Conservation (phyloP, 2,329 filamentous ascomycete species). For the Monilinia fructigena region DNA sequence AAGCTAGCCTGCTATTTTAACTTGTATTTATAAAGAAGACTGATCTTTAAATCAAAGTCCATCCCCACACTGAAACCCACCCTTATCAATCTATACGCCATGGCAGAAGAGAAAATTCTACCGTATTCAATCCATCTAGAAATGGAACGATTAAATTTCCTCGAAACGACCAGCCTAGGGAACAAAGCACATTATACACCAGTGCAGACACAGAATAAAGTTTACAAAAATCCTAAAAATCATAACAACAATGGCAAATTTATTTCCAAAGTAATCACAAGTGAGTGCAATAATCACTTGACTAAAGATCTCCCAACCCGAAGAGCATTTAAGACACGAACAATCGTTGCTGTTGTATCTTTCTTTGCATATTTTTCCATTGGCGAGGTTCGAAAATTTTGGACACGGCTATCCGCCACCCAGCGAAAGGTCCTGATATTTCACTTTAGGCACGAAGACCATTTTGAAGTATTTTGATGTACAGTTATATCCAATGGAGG, state of each 20-base stretch:
- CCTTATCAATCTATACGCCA: too few relatives aligned
- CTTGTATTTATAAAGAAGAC: too few relatives aligned
- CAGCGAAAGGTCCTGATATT: too few relatives aligned
- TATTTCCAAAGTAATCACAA: constrained; percentile 49
- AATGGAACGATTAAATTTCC: constrained; percentile 45
- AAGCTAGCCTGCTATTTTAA: too few relatives aligned
- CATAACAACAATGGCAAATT: constrained; percentile 47
- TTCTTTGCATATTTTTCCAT: constrained; percentile 32
- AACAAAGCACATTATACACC: too few relatives aligned
- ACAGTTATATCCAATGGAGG: too few relatives aligned
- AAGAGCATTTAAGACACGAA: constrained; percentile 44
- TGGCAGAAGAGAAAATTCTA: too few relatives aligned
- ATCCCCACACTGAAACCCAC: too few relatives aligned
- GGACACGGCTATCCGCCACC: too few relatives aligned
- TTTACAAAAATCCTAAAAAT: constrained; percentile 44
- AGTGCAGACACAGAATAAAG: background rate
- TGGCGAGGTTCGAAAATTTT: background rate
- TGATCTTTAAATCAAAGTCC: too few relatives aligned
- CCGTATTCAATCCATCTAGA: constrained; percentile 40
- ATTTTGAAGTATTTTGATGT: too few relatives aligned
- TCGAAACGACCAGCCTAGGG: constrained; percentile 30
- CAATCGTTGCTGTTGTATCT: constrained; percentile 39
- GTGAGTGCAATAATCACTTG: constrained; percentile 45
- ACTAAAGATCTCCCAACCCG: constrained; percentile 46
- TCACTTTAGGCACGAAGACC: too few relatives aligned